These are phyloP conservation scores for Citeromyces siamensis DNA, from an alignment of 1,139 yeast species.

Conservation along the genomic window DNA sequence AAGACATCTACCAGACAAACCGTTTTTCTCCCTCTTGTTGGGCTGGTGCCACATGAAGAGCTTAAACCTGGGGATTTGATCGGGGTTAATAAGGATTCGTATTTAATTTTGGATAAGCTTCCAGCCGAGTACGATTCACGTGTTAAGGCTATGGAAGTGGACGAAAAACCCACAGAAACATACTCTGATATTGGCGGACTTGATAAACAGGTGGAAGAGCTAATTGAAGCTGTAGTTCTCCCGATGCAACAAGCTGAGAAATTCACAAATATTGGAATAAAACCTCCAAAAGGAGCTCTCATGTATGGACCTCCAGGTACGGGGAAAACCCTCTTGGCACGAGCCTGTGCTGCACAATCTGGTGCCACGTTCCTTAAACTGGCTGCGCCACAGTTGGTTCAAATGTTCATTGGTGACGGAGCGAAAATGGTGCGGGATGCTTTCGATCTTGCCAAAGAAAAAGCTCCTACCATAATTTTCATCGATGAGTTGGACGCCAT, in stretches of 20 bases:
- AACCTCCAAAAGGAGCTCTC: slow-evolving; percentile 87
- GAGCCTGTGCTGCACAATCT: slow-evolving; percentile 99
- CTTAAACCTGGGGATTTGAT: slow-evolving; percentile 94
- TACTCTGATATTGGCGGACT: slow-evolving; percentile 96
- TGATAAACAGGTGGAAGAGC: slow-evolving; percentile 95
- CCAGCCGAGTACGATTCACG: slow-evolving; percentile 97
- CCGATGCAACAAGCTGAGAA: slow-evolving; percentile 99
- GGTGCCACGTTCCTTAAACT: slow-evolving; percentile 95
- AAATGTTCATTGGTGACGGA: slow-evolving; percentile 99
- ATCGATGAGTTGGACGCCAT: slow-evolving; percentile 98
- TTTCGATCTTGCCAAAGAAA: slow-evolving; percentile 95
- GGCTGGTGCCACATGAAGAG: slow-evolving; percentile 79
- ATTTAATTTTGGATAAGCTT: slow-evolving; percentile 81
- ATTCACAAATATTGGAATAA: slow-evolving; percentile 84
- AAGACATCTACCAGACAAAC: slow-evolving; percentile 98
- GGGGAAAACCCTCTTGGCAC: slow-evolving; percentile 90
- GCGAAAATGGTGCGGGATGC: slow-evolving; percentile 98
- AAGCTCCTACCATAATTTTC: slow-evolving; percentile 95
- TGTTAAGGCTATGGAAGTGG: slow-evolving; percentile 99
- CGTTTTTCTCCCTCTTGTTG: slow-evolving; percentile 89
- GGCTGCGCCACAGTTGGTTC: slow-evolving; percentile 98
- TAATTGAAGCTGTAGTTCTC: slow-evolving; percentile 93
- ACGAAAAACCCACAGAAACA: slow-evolving; percentile 95
- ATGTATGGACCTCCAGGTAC: slow-evolving; percentile 99
- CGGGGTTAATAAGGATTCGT: slow-evolving; percentile 96